phyloP scores from a whole-genome alignment of 2,329 filamentous ascomycete genomes.

The Hypoxylon sp. region DNA sequence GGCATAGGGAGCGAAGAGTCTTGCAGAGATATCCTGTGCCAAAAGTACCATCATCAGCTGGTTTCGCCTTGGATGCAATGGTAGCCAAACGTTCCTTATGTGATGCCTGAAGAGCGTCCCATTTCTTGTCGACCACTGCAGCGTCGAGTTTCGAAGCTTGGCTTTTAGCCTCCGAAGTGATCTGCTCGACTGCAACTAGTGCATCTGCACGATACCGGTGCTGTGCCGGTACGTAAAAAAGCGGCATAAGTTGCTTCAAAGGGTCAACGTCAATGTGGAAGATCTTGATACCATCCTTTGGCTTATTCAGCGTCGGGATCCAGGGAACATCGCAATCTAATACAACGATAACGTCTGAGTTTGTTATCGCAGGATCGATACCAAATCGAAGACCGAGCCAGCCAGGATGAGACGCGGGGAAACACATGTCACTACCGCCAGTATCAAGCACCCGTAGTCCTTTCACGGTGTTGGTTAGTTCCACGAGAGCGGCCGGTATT shows the following conservation, averaged over 20 bases:
- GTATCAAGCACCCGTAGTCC: slow-evolving; percentile 81
- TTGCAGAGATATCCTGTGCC: slow-evolving; percentile 65
- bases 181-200: slow-evolving; percentile 75
- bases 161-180: slow-evolving; percentile 67
- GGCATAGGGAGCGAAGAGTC: slow-evolving; percentile 57
- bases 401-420: slow-evolving; percentile 77
- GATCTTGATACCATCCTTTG: slow-evolving; percentile 66
- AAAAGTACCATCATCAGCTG: slow-evolving; percentile 74
- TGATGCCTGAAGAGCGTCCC: slow-evolving; percentile 68
- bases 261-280: slow-evolving; percentile 78
- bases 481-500: slow-evolving; percentile 72
- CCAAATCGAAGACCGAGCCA: slow-evolving; percentile 82
- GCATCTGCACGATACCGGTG: slow-evolving; percentile 77
- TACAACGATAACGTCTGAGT: slow-evolving; percentile 87
- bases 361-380: slow-evolving; percentile 78
- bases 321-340: slow-evolving; percentile 93
- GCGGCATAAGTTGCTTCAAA: slow-evolving; percentile 78
- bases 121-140: slow-evolving; percentile 60
- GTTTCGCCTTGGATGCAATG: slow-evolving; percentile 70
- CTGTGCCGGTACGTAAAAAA: slow-evolving; percentile 78
- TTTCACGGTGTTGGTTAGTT: slow-evolving; percentile 76
- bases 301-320: slow-evolving; percentile 83
- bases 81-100: slow-evolving; percentile 71
- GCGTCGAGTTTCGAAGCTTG: slow-evolving; percentile 60
- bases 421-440: slow-evolving; percentile 85